Evolutionary conservation across 352 stramenopile genomes (phyloP), one percentile per base, ranked within the genome.

Genomic region (Phytophthora tubulina): DNA sequence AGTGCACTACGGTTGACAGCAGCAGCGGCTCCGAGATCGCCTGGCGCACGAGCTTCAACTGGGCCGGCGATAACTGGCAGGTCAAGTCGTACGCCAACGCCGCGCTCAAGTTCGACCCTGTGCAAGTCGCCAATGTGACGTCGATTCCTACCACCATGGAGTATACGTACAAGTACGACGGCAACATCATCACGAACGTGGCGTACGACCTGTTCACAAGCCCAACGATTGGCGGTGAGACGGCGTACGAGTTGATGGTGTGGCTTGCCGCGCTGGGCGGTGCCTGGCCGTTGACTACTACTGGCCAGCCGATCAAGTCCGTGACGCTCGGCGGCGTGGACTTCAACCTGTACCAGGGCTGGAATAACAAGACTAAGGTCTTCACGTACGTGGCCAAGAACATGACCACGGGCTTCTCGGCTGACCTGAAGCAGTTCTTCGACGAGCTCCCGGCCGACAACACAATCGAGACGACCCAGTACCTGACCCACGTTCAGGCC

Each of bases 51-150:
- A 50, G 49, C n/a, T 84, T 73, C 61, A 72, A 53, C 51, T 84
- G 77, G 73, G 67, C 70, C 5, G 77, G 77, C n/a, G 63, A 60
- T 2, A 67, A 52, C 11, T 72, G 58, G 45, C 70, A 79, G 48
- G 76, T 81, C 59, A 84, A 84, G 63, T 81, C 76, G 55, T 84
- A 78, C 70, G 73, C 76, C 15, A 84, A 81, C 52, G 73, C 70
- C 3, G 66, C 66, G 49, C 73, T 84, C 45, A 69, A 72, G 45
- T 81, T 84, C 49, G 49, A 65, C 51, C 70, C 67, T 2, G 58
- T 67, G 32, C 73, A 74, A 63, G 32, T 84, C n/a, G 72, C 63
- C 14, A 67, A 66, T 38, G 62, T 83, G 38, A 69, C 32, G 30
- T 81, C 76, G 32, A 81, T 83, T 51, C 73, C 73, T 11, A 74